These are phyloP conservation scores for Cryptococcus sp. DNA, from an alignment of 1,284 basidiomycete genomes.

Conservation along the genomic window DNA sequence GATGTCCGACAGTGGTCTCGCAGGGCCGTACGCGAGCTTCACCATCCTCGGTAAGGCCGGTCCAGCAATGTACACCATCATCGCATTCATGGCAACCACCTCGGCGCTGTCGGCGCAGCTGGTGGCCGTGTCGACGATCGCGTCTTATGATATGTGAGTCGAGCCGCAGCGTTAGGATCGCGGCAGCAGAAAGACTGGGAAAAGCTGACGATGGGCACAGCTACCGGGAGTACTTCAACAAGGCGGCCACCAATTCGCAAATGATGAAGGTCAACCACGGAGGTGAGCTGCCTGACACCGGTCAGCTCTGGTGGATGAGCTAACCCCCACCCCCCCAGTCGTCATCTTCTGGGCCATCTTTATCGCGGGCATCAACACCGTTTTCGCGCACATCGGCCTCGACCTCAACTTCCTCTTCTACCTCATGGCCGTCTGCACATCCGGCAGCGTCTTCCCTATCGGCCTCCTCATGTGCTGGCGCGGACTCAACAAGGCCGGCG, in stretches of 20 bases:
- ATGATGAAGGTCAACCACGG: constrained; percentile 55
- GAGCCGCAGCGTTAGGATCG: too few relatives aligned
- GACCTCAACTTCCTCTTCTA: constrained; percentile 16
- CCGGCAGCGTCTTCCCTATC: constrained; percentile 67
- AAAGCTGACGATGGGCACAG: neutral
- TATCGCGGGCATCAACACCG: constrained; percentile 13
- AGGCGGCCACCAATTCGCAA: constrained; percentile 58
- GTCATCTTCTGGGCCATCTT: constrained; percentile 12
- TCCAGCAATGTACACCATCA: constrained; percentile 43
- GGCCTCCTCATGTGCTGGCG: constrained; percentile 76
- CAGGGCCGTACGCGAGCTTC: constrained; percentile 62
- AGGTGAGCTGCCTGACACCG: constrained; percentile 60
- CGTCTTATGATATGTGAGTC: constrained; percentile 72
- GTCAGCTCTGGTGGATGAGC: constrained; percentile 64
- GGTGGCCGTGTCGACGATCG: constrained; percentile 72
- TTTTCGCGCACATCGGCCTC: constrained; percentile 16
- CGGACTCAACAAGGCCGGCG: constrained; percentile 73
- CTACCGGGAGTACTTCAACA: constrained; percentile 56
- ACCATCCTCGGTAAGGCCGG: constrained; percentile 73
- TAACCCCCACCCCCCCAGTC: constrained; percentile 68
- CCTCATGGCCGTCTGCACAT: constrained; percentile 19
- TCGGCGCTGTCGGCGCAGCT: constrained; percentile 83
- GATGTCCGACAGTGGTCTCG: neutral
- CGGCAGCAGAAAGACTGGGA: too few relatives aligned
- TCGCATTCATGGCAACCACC: constrained; percentile 61